A percentile compares a stretch with the other conserved stretches of the same genome.
Conservation (phyloP, 1,284 basidiomycete genomes). For the Marasmius oreades region DNA sequence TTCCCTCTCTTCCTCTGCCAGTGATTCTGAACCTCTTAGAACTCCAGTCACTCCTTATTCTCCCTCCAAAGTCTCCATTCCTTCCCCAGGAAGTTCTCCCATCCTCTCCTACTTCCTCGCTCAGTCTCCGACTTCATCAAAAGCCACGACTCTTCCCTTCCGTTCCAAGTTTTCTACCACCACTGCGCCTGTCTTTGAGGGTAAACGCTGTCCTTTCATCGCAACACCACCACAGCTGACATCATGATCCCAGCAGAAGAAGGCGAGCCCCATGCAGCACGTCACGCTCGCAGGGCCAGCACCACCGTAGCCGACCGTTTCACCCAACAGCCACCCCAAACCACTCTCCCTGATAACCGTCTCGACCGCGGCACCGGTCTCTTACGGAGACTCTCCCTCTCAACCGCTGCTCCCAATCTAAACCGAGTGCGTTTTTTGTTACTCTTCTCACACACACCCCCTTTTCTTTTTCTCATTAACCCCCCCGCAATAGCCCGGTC, state of each 20-base stretch:
- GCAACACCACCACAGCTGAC: neutral
- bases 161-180: conserved; percentile 38
- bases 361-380: conserved; percentile 64
- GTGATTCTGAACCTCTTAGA: conserved; percentile 44
- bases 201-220: conserved; percentile 32
- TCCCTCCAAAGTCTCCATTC: conserved; percentile 41
- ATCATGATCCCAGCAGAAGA: conserved; percentile 22
- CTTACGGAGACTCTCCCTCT: conserved; percentile 68
- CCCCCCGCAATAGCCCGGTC: conserved; percentile 21
- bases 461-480: conserved; percentile 14
- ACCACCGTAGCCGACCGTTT: conserved; percentile 46
- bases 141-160: conserved; percentile 49
- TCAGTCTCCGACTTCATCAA: conserved; percentile 48
- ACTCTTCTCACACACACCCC: conserved; percentile 9
- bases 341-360: conserved; percentile 40
- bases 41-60: conserved; percentile 37
- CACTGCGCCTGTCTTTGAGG: conserved; percentile 57
- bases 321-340: conserved; percentile 31
- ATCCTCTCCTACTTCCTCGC: conserved; percentile 66
- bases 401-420: conserved; percentile 39
- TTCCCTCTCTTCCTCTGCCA: conserved; percentile 46
- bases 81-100: conserved; percentile 59
- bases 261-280: conserved; percentile 40
- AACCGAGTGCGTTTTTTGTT: conserved; percentile 42
- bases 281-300: conserved; percentile 49